These are phyloP conservation scores for Recurvomyces mirabilis DNA, from an alignment of 495 filamentous ascomycete species.

Conservation along the genomic window DNA sequence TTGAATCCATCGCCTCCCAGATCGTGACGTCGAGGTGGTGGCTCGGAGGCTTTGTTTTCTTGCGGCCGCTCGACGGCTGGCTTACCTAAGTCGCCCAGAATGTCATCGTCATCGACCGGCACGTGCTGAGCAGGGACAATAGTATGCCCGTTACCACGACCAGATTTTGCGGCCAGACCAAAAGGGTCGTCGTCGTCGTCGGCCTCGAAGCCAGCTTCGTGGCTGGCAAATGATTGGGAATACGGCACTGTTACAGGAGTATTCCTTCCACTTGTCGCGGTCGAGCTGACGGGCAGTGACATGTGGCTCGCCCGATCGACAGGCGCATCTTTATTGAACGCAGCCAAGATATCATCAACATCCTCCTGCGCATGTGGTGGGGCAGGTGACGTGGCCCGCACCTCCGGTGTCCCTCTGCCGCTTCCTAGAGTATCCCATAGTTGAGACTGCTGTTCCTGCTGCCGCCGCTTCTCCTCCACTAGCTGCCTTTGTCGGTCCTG, in stretches of 20 bases:
- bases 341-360: slow-evolving; percentile 53
- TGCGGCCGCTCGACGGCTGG: slow-evolving; percentile 58
- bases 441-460: slow-evolving; percentile 58
- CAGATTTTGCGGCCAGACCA: slow-evolving; percentile 54
- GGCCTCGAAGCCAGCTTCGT: not conserved
- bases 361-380: slow-evolving; percentile 25
- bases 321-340: slow-evolving; percentile 48
- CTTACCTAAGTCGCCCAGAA: slow-evolving; percentile 74
- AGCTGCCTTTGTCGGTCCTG: slow-evolving; percentile 75
- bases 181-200: slow-evolving; percentile 70
- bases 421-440: slow-evolving; percentile 62
- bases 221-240: not conserved
- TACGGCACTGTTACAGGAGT: slow-evolving; percentile 6
- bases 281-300: slow-evolving; percentile 33
- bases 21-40: not conserved
- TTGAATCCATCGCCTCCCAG: slow-evolving; percentile 8
- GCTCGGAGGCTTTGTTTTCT: not conserved
- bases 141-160: slow-evolving; percentile 32
- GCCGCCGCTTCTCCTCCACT: slow-evolving; percentile 62
- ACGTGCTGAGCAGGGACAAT: slow-evolving; percentile 27
- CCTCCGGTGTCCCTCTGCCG: slow-evolving; percentile 37
- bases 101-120: slow-evolving; percentile 57
- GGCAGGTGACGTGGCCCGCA: slow-evolving; percentile 13
- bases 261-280: slow-evolving; percentile 19
- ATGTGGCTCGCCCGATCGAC: slow-evolving; percentile 54